Evolutionary conservation across 139 green algal species (phyloP).

Genomic region (Chlorella sorokiniana): DNA sequence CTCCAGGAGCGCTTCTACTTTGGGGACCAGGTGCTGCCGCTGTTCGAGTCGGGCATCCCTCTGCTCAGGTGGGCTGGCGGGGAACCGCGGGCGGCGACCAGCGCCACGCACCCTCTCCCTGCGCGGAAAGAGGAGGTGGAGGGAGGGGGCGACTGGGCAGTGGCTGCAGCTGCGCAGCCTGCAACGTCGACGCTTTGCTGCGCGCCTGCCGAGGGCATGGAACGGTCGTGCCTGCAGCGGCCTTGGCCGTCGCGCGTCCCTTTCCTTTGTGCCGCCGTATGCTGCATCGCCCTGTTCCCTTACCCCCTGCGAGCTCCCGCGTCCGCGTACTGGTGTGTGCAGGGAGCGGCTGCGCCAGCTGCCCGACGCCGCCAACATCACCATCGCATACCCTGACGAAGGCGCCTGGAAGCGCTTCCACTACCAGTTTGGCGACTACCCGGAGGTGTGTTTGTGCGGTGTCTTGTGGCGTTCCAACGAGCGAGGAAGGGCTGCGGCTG

Average conservation of each 20-base stretch:
- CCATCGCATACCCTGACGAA: conserved; percentile 98
- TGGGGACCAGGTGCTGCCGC: conserved; percentile 94
- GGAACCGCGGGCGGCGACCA: too few species aligned
- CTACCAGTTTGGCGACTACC: conserved; percentile 89
- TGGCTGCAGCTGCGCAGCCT: too few species aligned
- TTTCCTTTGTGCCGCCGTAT: too few species aligned
- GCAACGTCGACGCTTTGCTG: too few species aligned
- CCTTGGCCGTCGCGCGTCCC: too few species aligned
- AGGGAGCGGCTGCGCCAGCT: conserved; percentile 67
- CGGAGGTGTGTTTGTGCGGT: conserved; percentile 61
- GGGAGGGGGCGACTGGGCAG: too few species aligned
- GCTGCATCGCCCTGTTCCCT: too few species aligned
- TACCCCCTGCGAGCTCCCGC: too few species aligned
- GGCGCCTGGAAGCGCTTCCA: conserved; percentile 99
- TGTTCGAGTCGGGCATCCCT: conserved; percentile 96
- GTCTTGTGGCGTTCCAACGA: neutral
- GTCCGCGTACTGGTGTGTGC: neutral
- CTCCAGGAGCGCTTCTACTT: conserved; percentile 99
- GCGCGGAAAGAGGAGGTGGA: too few species aligned
- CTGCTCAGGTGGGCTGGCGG: conserved; percentile 51
- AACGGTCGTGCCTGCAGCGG: too few species aligned
- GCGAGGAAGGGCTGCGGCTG: neutral
- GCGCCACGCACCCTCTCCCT: too few species aligned
- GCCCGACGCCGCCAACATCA: conserved; percentile 83
- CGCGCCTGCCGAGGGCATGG: too few species aligned